Conservation (phyloP, 306 rosid genomes). For the Medicago truncatula region MtrunA17r5.0-ANR NC_053044.1:882001-882500, state of each 20-base stretch:
- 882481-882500: background rate
- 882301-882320: background rate
- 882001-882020: background rate
- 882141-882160: background rate
- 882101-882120: background rate
- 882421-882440: background rate
- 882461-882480: background rate
- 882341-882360: background rate
- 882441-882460: background rate
- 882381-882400: background rate
- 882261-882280: constrained; percentile 14
- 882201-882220: background rate
- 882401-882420: constrained; percentile 15
- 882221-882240: background rate
- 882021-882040: background rate
- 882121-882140: background rate
- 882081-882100: background rate
- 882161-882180: background rate
- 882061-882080: background rate
- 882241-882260: constrained; percentile 8
- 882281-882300: background rate
- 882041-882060: background rate
- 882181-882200: background rate
- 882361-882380: background rate
- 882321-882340: background rate